A percentile compares a stretch with the other conserved stretches of the same genome.
These are phyloP conservation scores for Colletotrichum sp. DNA, from an alignment of 2,329 filamentous ascomycete species.

Conservation along the genomic window DNA sequence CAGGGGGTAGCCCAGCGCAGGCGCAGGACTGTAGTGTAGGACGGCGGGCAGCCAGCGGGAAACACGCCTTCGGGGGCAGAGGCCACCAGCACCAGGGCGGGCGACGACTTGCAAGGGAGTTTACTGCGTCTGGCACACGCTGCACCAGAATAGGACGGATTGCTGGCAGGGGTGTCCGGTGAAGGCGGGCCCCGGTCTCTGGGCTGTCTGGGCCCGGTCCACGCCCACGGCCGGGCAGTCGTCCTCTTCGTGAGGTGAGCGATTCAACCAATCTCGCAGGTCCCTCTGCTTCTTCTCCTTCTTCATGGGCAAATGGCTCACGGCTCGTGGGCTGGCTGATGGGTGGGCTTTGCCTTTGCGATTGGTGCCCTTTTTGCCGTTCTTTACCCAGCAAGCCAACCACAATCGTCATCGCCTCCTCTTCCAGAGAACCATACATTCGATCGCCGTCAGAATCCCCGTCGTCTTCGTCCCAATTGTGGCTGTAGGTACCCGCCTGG, in stretches of 20 bases:
- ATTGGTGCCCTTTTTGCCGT: slow-evolving; percentile 15
- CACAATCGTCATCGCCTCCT: neutral
- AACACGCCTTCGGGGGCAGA: neutral
- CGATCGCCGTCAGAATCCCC: neutral
- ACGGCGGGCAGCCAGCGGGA: neutral
- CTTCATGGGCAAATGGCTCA: neutral
- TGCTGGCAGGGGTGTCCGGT: slow-evolving; percentile 13
- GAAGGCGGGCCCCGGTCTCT: neutral
- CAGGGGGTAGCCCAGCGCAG: slow-evolving; percentile 8
- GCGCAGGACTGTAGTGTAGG: neutral
- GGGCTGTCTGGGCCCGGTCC: neutral
- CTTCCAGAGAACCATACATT: neutral
- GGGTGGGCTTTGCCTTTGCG: neutral
- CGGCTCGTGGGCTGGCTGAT: neutral
- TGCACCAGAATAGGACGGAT: neutral
- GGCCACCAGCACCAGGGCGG: neutral
- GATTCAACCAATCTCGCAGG: neutral
- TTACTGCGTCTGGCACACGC: neutral
- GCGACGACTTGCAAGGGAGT: neutral
- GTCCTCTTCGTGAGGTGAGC: neutral
- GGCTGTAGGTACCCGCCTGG: neutral
- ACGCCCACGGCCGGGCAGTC: neutral
- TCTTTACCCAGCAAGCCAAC: slow-evolving; percentile 1
- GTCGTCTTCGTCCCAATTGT: neutral
- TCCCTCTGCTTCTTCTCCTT: neutral